Evolutionary conservation across 352 stramenopile species (phyloP).

Genomic region (Phytopythium sindhum): DNA sequence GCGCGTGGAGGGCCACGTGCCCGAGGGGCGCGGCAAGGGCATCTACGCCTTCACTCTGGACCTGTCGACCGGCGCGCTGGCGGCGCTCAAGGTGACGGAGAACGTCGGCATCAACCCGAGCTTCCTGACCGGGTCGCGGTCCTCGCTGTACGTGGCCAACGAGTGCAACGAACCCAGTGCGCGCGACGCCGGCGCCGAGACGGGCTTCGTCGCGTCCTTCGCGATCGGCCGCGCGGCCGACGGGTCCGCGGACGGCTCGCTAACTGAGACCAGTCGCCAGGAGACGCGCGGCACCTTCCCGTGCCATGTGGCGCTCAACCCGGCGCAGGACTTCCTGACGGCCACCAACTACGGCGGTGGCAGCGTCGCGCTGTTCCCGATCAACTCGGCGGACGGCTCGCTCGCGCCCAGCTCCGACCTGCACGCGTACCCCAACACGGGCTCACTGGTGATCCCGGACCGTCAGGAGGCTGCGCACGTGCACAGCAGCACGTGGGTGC

Average conservation of each 20-base stretch:
- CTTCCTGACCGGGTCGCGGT: conserved; percentile 45
- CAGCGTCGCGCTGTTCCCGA: conserved; percentile 52
- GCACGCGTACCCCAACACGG: conserved; percentile 36
- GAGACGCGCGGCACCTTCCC: conserved; percentile 55
- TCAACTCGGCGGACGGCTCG: conserved; percentile 46
- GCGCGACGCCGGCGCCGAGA: conserved; percentile 24
- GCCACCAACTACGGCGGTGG: conserved; percentile 77
- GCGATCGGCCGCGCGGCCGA: conserved; percentile 22
- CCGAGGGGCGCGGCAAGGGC: conserved; percentile 66
- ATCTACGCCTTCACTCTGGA: conserved; percentile 68
- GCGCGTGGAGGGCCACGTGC: conserved; percentile 68
- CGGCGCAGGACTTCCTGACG: conserved; percentile 42
- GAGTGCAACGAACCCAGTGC: conserved; percentile 50
- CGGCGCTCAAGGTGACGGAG: conserved; percentile 43
- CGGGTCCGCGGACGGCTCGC: conserved; percentile 17
- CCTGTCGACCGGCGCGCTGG: conserved; percentile 39
- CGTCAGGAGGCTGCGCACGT: conserved; percentile 75
- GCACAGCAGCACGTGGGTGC: conserved; percentile 69
- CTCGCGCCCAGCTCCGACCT: conserved; percentile 37
- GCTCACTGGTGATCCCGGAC: conserved; percentile 43
- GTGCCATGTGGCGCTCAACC: conserved; percentile 62
- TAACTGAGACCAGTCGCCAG: conserved; percentile 43
- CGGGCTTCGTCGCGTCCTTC: conserved; percentile 60
- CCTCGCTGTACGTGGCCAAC: conserved; percentile 63
- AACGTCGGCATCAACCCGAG: conserved; percentile 65